phyloP scores from a whole-genome alignment of 257 asterid genomes.

The Lavandula angustifolia region DNA sequence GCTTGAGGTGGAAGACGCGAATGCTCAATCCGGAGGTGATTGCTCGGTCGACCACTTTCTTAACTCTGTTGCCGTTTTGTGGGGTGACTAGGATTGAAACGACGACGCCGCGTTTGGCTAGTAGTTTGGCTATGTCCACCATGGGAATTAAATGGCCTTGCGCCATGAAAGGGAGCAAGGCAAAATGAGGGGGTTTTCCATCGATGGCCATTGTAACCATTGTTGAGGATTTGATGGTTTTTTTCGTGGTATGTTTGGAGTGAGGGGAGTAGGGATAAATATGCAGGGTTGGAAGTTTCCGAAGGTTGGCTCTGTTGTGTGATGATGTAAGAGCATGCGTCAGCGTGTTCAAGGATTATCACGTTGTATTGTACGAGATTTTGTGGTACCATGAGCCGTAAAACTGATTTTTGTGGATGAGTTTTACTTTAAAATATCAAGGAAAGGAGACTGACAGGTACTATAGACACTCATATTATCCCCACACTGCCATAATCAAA shows the following conservation, averaged over 20 bases:
- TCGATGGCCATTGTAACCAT: constrained; percentile 3
- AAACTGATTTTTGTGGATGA: neutral
- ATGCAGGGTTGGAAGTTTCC: neutral
- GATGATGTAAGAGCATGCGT: constrained; percentile 26
- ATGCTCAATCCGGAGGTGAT: constrained; percentile 36
- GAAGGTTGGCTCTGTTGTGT: neutral
- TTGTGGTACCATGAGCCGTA: neutral
- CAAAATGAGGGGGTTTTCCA: constrained; percentile 48
- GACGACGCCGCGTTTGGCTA: constrained; percentile 41
- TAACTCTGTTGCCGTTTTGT: constrained; percentile 33
- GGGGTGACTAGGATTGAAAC: constrained; percentile 52
- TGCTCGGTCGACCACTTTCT: constrained; percentile 39
- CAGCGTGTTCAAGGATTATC: neutral
- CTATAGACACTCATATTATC: too few species aligned
- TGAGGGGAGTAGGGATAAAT: too few species aligned
- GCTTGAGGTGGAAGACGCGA: constrained; percentile 30
- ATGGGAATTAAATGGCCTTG: constrained; percentile 68
- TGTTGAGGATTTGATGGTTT: neutral
- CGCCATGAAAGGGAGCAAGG: constrained; percentile 57
- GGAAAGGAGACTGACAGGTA: too few species aligned
- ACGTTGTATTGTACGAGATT: neutral
- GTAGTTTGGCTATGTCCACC: constrained; percentile 55
- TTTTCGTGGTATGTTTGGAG: too few species aligned
- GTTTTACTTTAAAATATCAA: neutral
- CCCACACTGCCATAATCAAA: too few species aligned